Conservation (phyloP, 2,329 filamentous ascomycete species). For the Phoma sp. region DNA sequence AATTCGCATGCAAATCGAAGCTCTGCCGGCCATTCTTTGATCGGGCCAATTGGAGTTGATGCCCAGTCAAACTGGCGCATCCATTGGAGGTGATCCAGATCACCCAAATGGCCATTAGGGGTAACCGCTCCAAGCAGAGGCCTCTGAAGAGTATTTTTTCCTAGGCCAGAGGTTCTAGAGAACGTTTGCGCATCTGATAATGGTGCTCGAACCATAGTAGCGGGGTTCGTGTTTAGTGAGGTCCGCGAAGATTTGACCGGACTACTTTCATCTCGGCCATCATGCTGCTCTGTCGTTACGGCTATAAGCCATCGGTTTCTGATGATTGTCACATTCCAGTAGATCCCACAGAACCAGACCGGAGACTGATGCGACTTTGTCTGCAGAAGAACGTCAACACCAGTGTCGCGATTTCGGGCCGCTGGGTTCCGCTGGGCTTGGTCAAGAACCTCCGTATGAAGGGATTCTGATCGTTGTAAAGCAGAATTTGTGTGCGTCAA, state of each 20-base stretch:
- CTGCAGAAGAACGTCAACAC: background rate
- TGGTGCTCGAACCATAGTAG: background rate
- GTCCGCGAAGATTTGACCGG: background rate
- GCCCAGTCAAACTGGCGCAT: slow-evolving; percentile 75
- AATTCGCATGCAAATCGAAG: slow-evolving; percentile 79
- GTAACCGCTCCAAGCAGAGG: slow-evolving; percentile 1
- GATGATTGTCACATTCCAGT: slow-evolving; percentile 1
- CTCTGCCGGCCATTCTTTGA: slow-evolving; percentile 73
- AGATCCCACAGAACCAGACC: background rate
- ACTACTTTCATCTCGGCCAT: no score
- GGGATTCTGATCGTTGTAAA: background rate
- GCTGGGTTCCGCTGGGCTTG: background rate
- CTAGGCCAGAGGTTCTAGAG: no score
- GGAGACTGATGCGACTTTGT: background rate
- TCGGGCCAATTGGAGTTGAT: slow-evolving; percentile 73
- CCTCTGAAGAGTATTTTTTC: background rate
- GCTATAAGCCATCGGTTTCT: slow-evolving; percentile 4
- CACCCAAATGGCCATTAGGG: slow-evolving; percentile 2
- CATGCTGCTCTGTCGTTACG: background rate
- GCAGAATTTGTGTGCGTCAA: slow-evolving; percentile 12
- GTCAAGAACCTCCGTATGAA: background rate
- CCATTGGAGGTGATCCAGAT: slow-evolving; percentile 68
- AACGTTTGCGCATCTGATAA: background rate
- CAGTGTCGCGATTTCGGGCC: background rate
- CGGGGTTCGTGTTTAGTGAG: background rate